Percentiles rank a stretch among this genome's conserved stretches.
These are phyloP conservation scores for Filosporella fistucella DNA, from an alignment of 495 filamentous ascomycete species.

Conservation along the genomic window DNA sequence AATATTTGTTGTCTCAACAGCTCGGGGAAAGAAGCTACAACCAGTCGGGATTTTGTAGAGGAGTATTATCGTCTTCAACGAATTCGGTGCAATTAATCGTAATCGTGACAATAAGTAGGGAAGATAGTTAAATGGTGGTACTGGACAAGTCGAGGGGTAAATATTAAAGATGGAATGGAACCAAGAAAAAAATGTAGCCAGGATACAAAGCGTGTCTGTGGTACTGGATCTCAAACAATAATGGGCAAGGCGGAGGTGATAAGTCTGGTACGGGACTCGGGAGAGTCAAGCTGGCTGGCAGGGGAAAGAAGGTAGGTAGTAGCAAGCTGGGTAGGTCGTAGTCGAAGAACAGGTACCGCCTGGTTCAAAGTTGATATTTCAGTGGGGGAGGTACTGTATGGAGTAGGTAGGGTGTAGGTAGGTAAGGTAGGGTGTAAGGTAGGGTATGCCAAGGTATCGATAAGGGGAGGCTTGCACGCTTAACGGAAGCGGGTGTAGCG, in stretches of 20 bases:
- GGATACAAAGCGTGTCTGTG: conserved; percentile 7
- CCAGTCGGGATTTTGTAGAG: background rate
- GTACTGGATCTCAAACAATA: too few relatives aligned
- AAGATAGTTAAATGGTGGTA: background rate
- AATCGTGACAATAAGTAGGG: conserved; percentile 7
- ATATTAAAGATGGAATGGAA: too few relatives aligned
- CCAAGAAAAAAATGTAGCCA: too few relatives aligned
- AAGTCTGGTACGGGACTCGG: conserved; percentile 20
- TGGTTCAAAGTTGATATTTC: too few relatives aligned
- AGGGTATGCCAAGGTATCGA: conserved; percentile 4
- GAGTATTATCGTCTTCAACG: background rate
- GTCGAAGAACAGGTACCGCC: too few relatives aligned
- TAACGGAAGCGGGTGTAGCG: background rate
- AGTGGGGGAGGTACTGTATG: background rate
- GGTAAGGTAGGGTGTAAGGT: background rate
- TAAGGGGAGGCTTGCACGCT: background rate
- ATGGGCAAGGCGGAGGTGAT: conserved; percentile 10
- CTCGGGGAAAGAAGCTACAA: background rate
- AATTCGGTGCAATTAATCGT: background rate
- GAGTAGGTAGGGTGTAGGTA: background rate
- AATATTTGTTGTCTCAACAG: too few relatives aligned
- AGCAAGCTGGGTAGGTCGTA: background rate
- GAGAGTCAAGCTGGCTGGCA: conserved; percentile 7
- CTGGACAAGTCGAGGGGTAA: background rate
- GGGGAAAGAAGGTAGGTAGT: background rate